Evolutionary conservation across 1,284 basidiomycete species (phyloP), one percentile per base, ranked within the genome.

Genomic region (Cutaneotrichosporon cutaneum): DNA sequence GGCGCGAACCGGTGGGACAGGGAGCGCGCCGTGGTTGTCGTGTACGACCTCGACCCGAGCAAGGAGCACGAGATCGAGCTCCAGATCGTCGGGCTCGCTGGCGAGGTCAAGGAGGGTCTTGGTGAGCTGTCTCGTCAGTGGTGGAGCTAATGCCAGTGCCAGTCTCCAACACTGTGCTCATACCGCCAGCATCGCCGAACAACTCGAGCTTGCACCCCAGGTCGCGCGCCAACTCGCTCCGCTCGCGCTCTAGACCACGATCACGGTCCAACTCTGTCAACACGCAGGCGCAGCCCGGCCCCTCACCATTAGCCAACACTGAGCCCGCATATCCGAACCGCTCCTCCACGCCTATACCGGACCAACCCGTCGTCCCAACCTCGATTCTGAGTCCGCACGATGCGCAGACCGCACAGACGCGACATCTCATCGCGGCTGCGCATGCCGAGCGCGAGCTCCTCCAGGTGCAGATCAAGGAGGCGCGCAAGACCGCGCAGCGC

Each of bases 51-150:
- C 53, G 71, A 68, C 52, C 77, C 78, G 0, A 74, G 73, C 6
- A 74, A 77, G 57, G 78, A 80, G 63, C 79, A 80, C 62, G 77
- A 80, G 62, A 71, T 80, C 33, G 78, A 80, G 67, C 65, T 80
- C 53, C 72, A 75, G 59, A 77, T 80, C 14, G 73, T 80, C 11
- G 78, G 77, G 2, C 62, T 76, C 45, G 54, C 69, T 4, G 67
- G 69, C 33, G 72, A 73, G 45, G 65, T 68, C 42, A 64, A 66
- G 32, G 70, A 73, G 42, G 60, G 60, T 16, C 14, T 69, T 21
- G 65, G 72, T 72, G 27, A 62, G 72, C 64, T 21, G n/a, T n/a
- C n/a, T n/a, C n/a, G n/a, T n/a, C n/a, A 27, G 10, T 4, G 16
- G 9, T 14, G 2, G 4, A n/a, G 45, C 62, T 64, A 32, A 65